Conservation (phyloP, 257 asterid genomes). For the Nyctanthes arbortristis region DNA sequence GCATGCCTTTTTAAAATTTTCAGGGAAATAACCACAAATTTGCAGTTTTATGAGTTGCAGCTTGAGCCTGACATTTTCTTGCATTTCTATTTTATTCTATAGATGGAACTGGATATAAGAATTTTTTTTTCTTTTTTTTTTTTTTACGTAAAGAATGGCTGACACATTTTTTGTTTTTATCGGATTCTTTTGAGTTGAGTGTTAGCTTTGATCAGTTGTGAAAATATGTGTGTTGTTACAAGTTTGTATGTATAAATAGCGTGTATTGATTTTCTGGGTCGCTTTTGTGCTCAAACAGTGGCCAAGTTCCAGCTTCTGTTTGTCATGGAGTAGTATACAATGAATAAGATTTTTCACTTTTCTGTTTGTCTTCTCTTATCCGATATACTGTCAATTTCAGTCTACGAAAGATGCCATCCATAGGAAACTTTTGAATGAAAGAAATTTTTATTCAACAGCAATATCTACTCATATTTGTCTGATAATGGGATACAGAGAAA, state of each 20-base stretch:
- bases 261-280: too few relatives aligned
- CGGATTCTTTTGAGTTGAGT: background rate
- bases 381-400: background rate
- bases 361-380: background rate
- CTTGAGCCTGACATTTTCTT: background rate
- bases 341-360: too few relatives aligned
- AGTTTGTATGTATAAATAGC: too few relatives aligned
- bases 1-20: background rate
- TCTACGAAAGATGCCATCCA: too few relatives aligned
- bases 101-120: background rate
- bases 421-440: too few relatives aligned
- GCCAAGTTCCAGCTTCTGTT: background rate
- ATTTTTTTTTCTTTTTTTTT: too few relatives aligned
- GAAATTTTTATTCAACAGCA: background rate
- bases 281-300: background rate
- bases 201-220: background rate
- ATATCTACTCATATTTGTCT: background rate
- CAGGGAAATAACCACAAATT: background rate
- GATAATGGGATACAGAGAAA: slow-evolving; percentile 7
- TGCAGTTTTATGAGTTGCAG: background rate
- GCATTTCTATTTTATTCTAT: background rate
- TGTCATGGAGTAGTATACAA: too few relatives aligned
- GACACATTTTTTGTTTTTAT: background rate
- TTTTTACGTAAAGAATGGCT: background rate
- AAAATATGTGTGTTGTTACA: too few relatives aligned